phyloP scores from a whole-genome alignment of 139 green algal species.

The Coelastrella sp. region DNA sequence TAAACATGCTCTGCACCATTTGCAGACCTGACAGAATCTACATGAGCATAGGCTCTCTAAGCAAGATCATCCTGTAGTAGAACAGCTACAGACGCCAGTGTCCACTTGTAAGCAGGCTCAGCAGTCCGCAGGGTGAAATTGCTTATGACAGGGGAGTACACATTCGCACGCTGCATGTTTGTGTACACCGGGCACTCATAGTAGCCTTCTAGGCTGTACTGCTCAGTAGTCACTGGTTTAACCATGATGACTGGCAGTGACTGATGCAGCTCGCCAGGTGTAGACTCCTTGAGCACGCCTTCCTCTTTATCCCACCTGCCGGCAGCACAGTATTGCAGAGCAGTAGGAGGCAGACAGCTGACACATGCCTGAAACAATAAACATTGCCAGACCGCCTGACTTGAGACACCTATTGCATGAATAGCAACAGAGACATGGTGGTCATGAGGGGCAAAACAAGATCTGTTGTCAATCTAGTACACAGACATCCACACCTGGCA shows the following conservation, averaged over 20 bases:
- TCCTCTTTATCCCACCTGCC: slow-evolving; percentile 83
- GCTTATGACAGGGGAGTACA: slow-evolving; percentile 84
- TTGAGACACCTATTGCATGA: too few relatives aligned
- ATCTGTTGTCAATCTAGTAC: background rate
- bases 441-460: too few relatives aligned
- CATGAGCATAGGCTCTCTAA: background rate
- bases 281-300: slow-evolving; percentile 78
- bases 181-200: slow-evolving; percentile 91
- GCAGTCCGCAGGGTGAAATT: slow-evolving; percentile 85
- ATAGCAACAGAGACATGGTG: too few relatives aligned
- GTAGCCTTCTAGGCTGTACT: slow-evolving; percentile 77
- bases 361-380: too few relatives aligned
- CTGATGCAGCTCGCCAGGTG: slow-evolving; percentile 86
- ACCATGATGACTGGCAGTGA: slow-evolving; percentile 82
- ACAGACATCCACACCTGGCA: slow-evolving; percentile 54
- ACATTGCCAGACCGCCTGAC: too few relatives aligned
- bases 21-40: too few relatives aligned
- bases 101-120: slow-evolving; percentile 82
- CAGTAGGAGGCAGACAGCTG: too few relatives aligned
- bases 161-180: slow-evolving; percentile 92
- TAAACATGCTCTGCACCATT: too few relatives aligned
- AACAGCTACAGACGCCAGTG: slow-evolving; percentile 80
- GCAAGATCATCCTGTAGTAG: slow-evolving; percentile 86
- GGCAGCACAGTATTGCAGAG: too few relatives aligned
- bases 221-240: slow-evolving; percentile 74